Evolutionary conservation across 140 eudicot species (phyloP).

Genomic region (Senecio squalidus): DNA sequence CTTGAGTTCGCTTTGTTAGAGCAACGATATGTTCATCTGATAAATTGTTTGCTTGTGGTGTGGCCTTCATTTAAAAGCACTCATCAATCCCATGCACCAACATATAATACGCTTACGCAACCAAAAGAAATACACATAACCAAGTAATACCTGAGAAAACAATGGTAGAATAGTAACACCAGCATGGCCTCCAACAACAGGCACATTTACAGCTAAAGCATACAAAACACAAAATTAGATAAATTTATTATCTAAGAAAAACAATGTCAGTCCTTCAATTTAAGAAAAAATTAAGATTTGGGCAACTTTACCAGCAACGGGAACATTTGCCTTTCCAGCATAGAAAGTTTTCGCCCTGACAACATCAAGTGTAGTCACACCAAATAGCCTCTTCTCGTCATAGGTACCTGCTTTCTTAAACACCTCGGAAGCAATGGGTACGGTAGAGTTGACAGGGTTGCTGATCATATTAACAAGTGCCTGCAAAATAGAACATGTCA

Average conservation of each 20-base stretch:
- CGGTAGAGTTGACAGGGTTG: constrained; percentile 98
- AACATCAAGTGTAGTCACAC: constrained; percentile 95
- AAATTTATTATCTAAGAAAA: constrained; percentile 2
- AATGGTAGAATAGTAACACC: constrained; percentile 94
- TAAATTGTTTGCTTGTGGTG: constrained; percentile 62
- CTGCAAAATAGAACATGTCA: constrained; percentile 42
- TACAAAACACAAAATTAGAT: not conserved
- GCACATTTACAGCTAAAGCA: constrained; percentile 75
- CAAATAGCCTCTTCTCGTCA: constrained; percentile 45
- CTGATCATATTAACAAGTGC: constrained; percentile 94
- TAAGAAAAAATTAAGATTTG: not conserved
- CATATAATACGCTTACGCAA: not conserved
- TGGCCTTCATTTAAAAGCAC: constrained; percentile 43
- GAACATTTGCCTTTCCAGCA: constrained; percentile 86
- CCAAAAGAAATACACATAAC: not conserved
- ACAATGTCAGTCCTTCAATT: not conserved
- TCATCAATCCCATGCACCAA: constrained; percentile 9
- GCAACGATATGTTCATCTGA: constrained; percentile 58
- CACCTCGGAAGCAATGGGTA: constrained; percentile 64
- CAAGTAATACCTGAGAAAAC: constrained; percentile 83
- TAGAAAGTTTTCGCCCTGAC: constrained; percentile 98
- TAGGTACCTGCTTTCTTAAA: constrained; percentile 95
- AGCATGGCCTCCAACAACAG: constrained; percentile 99
- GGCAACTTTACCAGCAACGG: constrained; percentile 63
- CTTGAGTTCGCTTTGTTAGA: constrained; percentile 88